Conservation (phyloP, 805 yeast species). For the Ogataea glucozyma region DNA sequence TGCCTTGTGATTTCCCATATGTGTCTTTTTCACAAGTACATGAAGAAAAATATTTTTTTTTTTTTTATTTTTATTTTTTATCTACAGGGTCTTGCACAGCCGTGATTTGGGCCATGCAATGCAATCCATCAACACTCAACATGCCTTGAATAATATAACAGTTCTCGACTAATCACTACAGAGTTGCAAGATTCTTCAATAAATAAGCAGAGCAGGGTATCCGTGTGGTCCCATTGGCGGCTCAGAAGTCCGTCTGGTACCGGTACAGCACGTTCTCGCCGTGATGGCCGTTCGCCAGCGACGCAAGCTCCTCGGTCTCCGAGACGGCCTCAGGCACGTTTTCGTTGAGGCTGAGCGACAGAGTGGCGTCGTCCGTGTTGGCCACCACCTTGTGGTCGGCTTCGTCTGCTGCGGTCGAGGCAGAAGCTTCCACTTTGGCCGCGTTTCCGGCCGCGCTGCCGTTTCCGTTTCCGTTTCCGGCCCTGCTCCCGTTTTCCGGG, state of each 20-base stretch:
- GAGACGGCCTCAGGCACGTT: constrained; percentile 33
- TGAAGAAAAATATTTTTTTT: neutral
- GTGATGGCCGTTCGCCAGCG: constrained; percentile 37
- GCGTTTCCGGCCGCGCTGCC: neutral
- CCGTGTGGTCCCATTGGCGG: neutral
- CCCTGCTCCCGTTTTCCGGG: constrained; percentile 4
- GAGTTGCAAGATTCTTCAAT: neutral
- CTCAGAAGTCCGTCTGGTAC: constrained; percentile 30
- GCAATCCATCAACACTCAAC: too few species aligned
- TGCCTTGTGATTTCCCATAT: too few species aligned
- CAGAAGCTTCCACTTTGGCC: too few species aligned
- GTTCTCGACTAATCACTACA: neutral
- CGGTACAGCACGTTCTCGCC: constrained; percentile 35
- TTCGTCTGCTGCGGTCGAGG: constrained; percentile 4
- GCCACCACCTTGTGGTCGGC: constrained; percentile 26
- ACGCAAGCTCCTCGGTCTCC: constrained; percentile 37
- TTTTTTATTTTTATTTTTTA: neutral
- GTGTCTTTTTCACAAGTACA: neutral
- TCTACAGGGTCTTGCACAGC: constrained; percentile 1
- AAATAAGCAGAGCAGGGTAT: neutral
- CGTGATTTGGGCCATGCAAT: constrained; percentile 3
- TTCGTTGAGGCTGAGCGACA: constrained; percentile 32
- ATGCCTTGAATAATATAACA: neutral
- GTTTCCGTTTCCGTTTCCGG: constrained; percentile 1
- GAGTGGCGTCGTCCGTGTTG: constrained; percentile 33